Evolutionary conservation across 768 basidiomycete species (phyloP), one percentile per base, ranked within the genome.

Genomic region (Aureoboletus auriporus): DNA sequence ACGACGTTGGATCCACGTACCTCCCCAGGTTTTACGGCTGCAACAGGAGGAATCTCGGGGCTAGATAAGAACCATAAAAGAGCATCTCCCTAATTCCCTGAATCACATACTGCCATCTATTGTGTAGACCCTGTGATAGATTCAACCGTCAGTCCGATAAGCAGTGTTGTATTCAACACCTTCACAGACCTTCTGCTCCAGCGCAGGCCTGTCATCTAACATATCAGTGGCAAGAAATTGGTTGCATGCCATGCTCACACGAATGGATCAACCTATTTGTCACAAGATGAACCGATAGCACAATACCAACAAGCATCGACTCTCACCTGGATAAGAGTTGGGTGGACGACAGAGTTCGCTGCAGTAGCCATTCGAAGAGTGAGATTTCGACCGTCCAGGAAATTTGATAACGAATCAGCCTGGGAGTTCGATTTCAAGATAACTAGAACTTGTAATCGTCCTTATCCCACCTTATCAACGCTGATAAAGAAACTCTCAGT

Each of bases 91-190:
- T 8, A 14, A 39, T 27, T 31, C 12, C 26, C 8, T 4, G 10
- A 16, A 17, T 36, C 13, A 10, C 84, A 62, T 66, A 85, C 83
- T 86, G 84, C 84, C 84, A 86, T 39, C 84, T 80, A 60, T 85
- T 86, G 56, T 85, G 84, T 10, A 85, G 57, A 26, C 80, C 80
- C 82, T 84, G 51, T 26, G 31, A 23, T 23, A 23, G 20, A 23
- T 23, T 35, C 28, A 14, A 26, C 38, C 34, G 23, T 50, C 26
- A 44, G 23, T 12, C 10, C 13, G 28, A 35, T n/a, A 37, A 14
- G 13, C 6, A 13, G 4, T 13, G 11, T 30, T 12, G 17, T 11
- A 20, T 20, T 10, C 11, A 40, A 33, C 10, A 16, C 7, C 8
- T 13, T 16, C 8, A 55, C 66, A 8, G 30, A 82, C 85, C 71